Evolutionary conservation across 768 basidiomycete genomes (phyloP).

Genomic region (Lactifluus hygrophoroides): DNA sequence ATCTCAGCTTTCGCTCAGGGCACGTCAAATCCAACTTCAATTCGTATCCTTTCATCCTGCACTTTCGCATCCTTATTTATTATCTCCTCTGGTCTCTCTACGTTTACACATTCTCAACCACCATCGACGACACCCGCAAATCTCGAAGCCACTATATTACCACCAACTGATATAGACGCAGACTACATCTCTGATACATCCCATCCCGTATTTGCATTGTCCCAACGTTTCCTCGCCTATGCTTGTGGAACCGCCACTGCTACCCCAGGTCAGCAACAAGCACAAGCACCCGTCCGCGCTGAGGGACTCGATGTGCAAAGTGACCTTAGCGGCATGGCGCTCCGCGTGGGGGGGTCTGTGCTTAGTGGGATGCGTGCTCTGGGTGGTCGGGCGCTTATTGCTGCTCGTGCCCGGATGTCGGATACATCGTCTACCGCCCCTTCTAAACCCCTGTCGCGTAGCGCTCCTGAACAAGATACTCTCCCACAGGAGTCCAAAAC

Average conservation of each 20-base stretch:
- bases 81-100: slow-evolving; percentile 40
- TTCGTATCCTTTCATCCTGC: slow-evolving; percentile 49
- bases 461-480: slow-evolving; percentile 22
- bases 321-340: slow-evolving; percentile 45
- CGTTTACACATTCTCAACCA: slow-evolving; percentile 32
- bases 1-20: slow-evolving; percentile 33
- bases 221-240: slow-evolving; percentile 56
- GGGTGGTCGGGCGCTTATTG: slow-evolving; percentile 51
- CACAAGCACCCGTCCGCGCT: slow-evolving; percentile 11
- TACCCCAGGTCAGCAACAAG: slow-evolving; percentile 17
- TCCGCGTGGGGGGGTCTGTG: slow-evolving; percentile 52
- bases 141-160: slow-evolving; percentile 34
- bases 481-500: neutral
- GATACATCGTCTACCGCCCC: neutral
- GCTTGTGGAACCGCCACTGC: slow-evolving; percentile 29
- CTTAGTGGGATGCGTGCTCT: slow-evolving; percentile 56
- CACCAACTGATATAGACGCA: slow-evolving; percentile 24
- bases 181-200: slow-evolving; percentile 19
- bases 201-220: slow-evolving; percentile 51
- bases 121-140: slow-evolving; percentile 20
- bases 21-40: slow-evolving; percentile 43
- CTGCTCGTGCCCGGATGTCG: slow-evolving; percentile 26
- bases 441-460: slow-evolving; percentile 31
- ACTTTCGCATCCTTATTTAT: slow-evolving; percentile 44
- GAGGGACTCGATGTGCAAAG: slow-evolving; percentile 29